These are phyloP conservation scores for Vaccinium macrocarpon DNA, from an alignment of 148 eudicot genomes.

Conservation along the genomic window DNA sequence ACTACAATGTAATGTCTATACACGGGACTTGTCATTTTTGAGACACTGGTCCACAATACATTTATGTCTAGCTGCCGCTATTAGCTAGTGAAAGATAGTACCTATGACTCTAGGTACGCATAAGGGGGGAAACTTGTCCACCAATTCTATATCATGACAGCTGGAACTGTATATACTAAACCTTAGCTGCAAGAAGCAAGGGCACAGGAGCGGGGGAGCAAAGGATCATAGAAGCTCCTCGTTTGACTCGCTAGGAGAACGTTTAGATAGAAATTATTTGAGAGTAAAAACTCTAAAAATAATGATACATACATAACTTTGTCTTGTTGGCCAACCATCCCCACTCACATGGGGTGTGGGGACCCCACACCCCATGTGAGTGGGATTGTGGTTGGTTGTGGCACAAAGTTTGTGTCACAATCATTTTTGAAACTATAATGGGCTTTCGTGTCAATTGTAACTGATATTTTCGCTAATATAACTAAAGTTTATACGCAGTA, in stretches of 20 bases:
- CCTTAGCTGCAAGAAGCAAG: background rate
- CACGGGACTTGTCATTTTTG: background rate
- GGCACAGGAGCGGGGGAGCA: background rate
- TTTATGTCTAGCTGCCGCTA: background rate
- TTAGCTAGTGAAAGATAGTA: background rate
- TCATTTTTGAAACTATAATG: no score
- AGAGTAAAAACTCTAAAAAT: background rate
- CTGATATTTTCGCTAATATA: background rate
- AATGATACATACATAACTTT: no score
- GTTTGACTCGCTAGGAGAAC: background rate
- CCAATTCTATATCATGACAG: background rate
- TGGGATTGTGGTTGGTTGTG: no score
- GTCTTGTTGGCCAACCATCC: no score
- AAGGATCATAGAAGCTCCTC: background rate
- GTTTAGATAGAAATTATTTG: constrained; percentile 1
- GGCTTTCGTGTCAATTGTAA: background rate
- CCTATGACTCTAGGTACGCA: background rate
- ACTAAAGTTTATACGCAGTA: background rate
- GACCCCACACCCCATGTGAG: no score
- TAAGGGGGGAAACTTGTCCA: background rate
- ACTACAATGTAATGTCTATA: background rate
- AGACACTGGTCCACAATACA: background rate
- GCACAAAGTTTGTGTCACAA: no score
- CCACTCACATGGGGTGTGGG: no score
- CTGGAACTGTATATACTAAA: background rate